phyloP scores from a whole-genome alignment of 2,329 filamentous ascomycete species.

The Aspergillus sojae region DNA sequence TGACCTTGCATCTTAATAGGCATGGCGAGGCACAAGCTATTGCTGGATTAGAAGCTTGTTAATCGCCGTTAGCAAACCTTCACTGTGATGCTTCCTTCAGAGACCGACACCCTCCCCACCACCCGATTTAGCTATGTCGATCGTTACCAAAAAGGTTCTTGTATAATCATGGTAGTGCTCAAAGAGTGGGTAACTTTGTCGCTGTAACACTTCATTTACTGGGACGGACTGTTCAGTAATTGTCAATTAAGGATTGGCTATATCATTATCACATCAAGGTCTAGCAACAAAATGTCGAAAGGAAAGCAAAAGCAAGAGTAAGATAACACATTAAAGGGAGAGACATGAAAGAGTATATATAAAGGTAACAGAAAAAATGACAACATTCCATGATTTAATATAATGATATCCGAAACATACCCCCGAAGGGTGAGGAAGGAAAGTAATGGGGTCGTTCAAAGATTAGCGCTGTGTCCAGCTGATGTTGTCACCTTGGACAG shows the following conservation, averaged over 20 bases:
- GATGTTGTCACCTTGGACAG: background rate
- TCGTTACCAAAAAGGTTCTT: too few relatives aligned
- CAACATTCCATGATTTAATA: background rate
- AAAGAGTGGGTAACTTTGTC: background rate
- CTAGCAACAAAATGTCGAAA: background rate
- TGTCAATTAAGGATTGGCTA: background rate
- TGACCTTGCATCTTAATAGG: too few relatives aligned
- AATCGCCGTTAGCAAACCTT: background rate
- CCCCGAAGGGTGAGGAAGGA: background rate
- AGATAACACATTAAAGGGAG: background rate
- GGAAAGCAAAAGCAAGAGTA: background rate
- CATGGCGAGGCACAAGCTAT: background rate
- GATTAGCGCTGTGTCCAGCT: background rate
- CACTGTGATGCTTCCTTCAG: background rate
- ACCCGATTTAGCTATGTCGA: too few relatives aligned
- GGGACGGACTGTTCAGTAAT: background rate
- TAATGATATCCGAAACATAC: background rate
- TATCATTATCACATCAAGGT: background rate
- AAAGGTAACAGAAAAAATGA: background rate
- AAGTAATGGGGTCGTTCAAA: background rate
- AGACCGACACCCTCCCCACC: background rate
- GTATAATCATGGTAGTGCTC: background rate
- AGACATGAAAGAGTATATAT: background rate
- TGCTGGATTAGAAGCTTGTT: background rate
- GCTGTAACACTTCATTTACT: too few relatives aligned